Percentiles rank a stretch among this genome's conserved stretches.
phyloP scores from a whole-genome alignment of 73 alveolate genomes.

The Tetrahymena borealis region DNA sequence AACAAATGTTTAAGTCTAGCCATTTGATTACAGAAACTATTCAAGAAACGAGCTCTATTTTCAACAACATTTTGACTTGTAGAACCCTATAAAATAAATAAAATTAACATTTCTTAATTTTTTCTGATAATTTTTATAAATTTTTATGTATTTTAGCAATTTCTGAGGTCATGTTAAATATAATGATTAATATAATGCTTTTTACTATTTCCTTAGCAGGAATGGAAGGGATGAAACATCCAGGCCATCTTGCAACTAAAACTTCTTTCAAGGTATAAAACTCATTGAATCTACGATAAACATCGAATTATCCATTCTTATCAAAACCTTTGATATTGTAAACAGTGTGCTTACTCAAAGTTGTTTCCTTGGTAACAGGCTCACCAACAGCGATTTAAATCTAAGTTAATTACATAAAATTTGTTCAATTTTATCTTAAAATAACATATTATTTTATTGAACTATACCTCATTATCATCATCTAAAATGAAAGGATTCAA shows the following conservation, averaged over 20 bases:
- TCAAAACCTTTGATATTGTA: conserved; percentile 67
- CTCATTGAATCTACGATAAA: conserved; percentile 68
- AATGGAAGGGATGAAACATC: conserved; percentile 72
- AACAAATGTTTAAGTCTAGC: conserved; percentile 24
- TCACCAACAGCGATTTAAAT: not conserved
- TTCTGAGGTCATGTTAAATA: too few species aligned
- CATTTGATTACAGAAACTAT: conserved; percentile 26
- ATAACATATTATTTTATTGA: too few species aligned
- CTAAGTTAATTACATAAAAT: not conserved
- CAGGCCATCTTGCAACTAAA: conserved; percentile 61
- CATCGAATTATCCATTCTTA: conserved; percentile 61
- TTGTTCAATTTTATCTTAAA: too few species aligned
- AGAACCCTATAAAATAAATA: not conserved
- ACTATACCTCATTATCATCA: not conserved
- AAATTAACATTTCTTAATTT: not conserved
- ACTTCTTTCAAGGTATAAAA: conserved; percentile 54
- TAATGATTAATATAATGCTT: not conserved
- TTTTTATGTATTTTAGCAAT: too few species aligned
- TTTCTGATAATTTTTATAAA: not conserved
- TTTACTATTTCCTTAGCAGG: conserved; percentile 51
- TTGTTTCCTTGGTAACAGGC: not conserved
- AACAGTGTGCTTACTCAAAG: conserved; percentile 23
- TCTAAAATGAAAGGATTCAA: not conserved
- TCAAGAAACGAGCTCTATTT: conserved; percentile 24
- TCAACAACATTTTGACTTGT: not conserved